Percentiles rank a stretch among this genome's conserved stretches.
These are phyloP conservation scores for Mortierella hygrophila DNA, from an alignment of 192 early-diverging fungal genomes.

Conservation along the genomic window DNA sequence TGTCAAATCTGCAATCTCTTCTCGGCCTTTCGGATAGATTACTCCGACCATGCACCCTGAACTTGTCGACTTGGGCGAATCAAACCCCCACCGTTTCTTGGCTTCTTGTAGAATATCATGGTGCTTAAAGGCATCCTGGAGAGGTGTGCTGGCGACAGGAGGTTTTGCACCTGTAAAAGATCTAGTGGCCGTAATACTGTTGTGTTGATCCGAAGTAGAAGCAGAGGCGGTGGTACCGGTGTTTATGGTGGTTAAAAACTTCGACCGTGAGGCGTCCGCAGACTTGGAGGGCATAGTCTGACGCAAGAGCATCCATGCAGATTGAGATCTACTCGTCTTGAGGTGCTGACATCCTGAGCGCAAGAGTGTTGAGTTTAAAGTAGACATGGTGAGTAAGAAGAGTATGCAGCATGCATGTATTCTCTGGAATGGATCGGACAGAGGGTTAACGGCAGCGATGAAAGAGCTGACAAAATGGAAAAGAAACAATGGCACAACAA, in stretches of 20 bases:
- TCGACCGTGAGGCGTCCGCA: too few species aligned
- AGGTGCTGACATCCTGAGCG: neutral
- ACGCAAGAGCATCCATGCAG: neutral
- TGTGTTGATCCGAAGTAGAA: too few species aligned
- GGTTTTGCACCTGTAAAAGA: too few species aligned
- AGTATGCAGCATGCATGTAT: neutral
- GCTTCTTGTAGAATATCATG: constrained; percentile 8
- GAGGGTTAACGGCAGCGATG: too few species aligned
- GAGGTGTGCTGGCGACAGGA: too few species aligned
- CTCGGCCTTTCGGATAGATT: constrained; percentile 22
- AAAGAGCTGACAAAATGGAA: too few species aligned
- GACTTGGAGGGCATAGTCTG: neutral
- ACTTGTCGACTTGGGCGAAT: neutral
- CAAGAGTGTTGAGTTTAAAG: neutral
- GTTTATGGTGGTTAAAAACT: too few species aligned
- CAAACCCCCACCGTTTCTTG: constrained; percentile 25
- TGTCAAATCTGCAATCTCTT: constrained; percentile 19
- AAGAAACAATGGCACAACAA: too few species aligned
- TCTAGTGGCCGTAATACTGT: too few species aligned
- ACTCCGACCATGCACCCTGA: neutral
- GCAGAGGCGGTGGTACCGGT: too few species aligned
- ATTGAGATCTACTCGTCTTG: neutral
- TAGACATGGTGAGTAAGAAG: neutral
- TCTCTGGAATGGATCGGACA: neutral
- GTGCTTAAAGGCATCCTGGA: constrained; percentile 12